Conservation (phyloP, 73 alveolate genomes). For the Paramecium sexaurelia region DNA sequence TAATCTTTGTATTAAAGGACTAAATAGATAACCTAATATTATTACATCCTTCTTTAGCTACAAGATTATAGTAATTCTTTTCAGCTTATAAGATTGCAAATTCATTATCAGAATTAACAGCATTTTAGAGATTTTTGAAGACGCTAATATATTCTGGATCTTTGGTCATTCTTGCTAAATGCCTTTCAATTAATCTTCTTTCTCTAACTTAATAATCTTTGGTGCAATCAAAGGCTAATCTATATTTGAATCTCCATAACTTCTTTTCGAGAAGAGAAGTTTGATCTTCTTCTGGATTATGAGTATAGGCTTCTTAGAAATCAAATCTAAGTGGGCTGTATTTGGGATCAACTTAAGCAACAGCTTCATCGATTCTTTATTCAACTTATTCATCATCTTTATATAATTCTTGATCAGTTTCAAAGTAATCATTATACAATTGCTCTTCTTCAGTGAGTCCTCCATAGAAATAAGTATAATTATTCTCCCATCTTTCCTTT, state of each 20-base stretch:
- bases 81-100: conserved; percentile 54
- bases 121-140: conserved; percentile 1
- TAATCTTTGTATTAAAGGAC: conserved; percentile 80
- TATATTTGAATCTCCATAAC: conserved; percentile 83
- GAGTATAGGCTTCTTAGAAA: conserved; percentile 77
- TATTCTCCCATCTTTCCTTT: conserved; percentile 82
- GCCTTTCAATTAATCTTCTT: conserved; percentile 82
- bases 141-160: conserved; percentile 63
- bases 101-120: background rate
- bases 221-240: conserved; percentile 79
- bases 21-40: conserved; percentile 37
- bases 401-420: conserved; percentile 81
- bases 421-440: conserved; percentile 84
- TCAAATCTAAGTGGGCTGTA: conserved; percentile 72
- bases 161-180: conserved; percentile 76
- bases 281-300: conserved; percentile 76
- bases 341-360: conserved; percentile 72
- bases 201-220: conserved; percentile 71
- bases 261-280: conserved; percentile 81
- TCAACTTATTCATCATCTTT: conserved; percentile 81
- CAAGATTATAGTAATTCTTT: conserved; percentile 66
- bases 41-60: conserved; percentile 59
- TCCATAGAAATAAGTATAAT: conserved; percentile 81
- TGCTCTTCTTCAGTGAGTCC: conserved; percentile 88
- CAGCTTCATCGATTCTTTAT: conserved; percentile 71